Evolutionary conservation across 2,329 filamentous ascomycete genomes (phyloP).

Genomic region (Xylariaceae sp.): DNA sequence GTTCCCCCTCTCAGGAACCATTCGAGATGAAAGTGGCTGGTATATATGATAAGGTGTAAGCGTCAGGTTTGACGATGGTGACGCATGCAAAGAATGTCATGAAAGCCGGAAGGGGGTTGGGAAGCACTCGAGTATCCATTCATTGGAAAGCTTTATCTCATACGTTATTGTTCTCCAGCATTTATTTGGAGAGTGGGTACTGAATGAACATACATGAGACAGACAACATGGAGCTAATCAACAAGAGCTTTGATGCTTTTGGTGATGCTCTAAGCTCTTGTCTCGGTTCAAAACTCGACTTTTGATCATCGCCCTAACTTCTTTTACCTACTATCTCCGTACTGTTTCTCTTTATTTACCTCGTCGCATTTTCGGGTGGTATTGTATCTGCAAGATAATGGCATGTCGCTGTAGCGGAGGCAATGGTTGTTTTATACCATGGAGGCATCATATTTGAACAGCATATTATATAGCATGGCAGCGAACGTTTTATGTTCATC

Average conservation of each 20-base stretch:
- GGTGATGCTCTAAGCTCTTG: conserved; percentile 13
- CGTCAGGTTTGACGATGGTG: neutral
- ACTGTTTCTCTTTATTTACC: neutral
- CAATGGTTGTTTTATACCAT: no score
- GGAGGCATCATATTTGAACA: no score
- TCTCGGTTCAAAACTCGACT: no score
- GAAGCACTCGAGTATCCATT: neutral
- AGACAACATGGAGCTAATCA: no score
- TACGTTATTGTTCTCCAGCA: conserved; percentile 1
- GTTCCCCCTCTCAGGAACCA: neutral
- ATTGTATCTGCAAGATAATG: neutral
- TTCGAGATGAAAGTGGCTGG: neutral
- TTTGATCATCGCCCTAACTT: no score
- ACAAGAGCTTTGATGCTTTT: neutral
- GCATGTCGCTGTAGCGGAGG: no score
- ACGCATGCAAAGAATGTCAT: neutral
- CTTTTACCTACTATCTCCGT: neutral
- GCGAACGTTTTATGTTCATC: no score
- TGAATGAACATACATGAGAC: neutral
- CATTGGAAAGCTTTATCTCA: neutral
- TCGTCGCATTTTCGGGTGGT: conserved; percentile 15
- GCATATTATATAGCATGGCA: no score
- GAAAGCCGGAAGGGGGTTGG: neutral
- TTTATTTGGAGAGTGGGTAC: neutral
- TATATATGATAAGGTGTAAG: neutral